These are phyloP conservation scores for Candida tibetensis DNA, from an alignment of 805 yeast genomes.

Conservation along the genomic window DNA sequence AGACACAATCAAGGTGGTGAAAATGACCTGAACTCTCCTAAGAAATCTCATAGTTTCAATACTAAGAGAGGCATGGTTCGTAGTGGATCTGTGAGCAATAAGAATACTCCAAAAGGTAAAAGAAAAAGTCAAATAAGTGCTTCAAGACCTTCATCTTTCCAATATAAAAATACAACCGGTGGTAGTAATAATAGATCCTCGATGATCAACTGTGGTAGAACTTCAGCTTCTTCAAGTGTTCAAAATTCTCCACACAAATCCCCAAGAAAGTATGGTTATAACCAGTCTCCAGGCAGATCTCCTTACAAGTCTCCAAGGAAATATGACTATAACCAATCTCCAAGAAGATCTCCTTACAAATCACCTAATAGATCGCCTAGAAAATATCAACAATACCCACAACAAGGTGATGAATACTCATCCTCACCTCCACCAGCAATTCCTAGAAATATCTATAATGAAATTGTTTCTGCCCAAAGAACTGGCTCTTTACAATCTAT, in stretches of 20 bases:
- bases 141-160: constrained; percentile 43
- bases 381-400: constrained; percentile 15
- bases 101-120: constrained; percentile 24
- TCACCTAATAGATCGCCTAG: constrained; percentile 20
- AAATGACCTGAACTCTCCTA: constrained; percentile 10
- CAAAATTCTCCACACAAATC: constrained; percentile 26
- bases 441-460: constrained; percentile 44
- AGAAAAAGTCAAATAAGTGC: constrained; percentile 33
- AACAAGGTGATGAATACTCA: constrained; percentile 3
- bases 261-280: constrained; percentile 19
- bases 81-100: constrained; percentile 18
- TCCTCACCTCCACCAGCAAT: constrained; percentile 26
- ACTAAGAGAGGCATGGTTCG: constrained; percentile 15
- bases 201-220: constrained; percentile 13
- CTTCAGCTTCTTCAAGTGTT: constrained; percentile 32
- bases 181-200: constrained; percentile 18
- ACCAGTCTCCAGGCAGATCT: constrained; percentile 15
- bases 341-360: constrained; percentile 18
- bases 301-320: constrained; percentile 21
- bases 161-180: constrained; percentile 30
- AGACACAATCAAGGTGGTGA: constrained; percentile 39
- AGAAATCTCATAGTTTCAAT: constrained; percentile 14
- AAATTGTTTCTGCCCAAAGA: constrained; percentile 37
- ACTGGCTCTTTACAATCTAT: constrained; percentile 23
- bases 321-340: constrained; percentile 11